Percentiles rank a stretch among this genome's conserved stretches.
phyloP scores from a whole-genome alignment of 2,329 filamentous ascomycete species.

The Cryphonectria nitschkei region DNA sequence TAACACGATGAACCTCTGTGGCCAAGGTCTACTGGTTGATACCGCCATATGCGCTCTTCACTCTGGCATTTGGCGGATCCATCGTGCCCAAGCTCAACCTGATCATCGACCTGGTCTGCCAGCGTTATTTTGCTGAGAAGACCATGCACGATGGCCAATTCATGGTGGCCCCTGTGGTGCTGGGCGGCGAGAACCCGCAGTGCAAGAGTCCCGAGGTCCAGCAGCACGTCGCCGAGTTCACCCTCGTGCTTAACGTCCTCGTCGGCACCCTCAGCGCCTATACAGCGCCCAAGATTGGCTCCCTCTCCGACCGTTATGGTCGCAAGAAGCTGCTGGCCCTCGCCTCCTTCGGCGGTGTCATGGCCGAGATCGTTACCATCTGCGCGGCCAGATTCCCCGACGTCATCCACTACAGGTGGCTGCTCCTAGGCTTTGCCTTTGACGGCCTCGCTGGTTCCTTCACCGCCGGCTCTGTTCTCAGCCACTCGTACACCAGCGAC shows the following conservation, averaged over 20 bases:
- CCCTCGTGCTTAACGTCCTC: slow-evolving; percentile 73
- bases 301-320: slow-evolving; percentile 85
- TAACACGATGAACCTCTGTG: slow-evolving; percentile 34
- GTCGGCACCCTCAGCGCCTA: slow-evolving; percentile 79
- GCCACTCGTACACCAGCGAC: slow-evolving; percentile 86
- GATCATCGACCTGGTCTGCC: slow-evolving; percentile 82
- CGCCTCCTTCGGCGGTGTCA: slow-evolving; percentile 73
- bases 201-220: slow-evolving; percentile 82
- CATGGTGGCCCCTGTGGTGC: slow-evolving; percentile 64
- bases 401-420: slow-evolving; percentile 72
- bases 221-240: slow-evolving; percentile 75
- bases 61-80: slow-evolving; percentile 82
- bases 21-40: slow-evolving; percentile 80
- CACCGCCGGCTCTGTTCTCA: slow-evolving; percentile 75
- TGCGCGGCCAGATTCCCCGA: slow-evolving; percentile 77
- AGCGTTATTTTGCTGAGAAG: slow-evolving; percentile 76
- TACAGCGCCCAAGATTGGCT: slow-evolving; percentile 79
- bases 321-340: slow-evolving; percentile 74
- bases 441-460: slow-evolving; percentile 91
- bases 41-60: slow-evolving; percentile 78
- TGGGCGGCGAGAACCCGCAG: slow-evolving; percentile 74
- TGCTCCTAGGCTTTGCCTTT: slow-evolving; percentile 75
- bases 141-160: slow-evolving; percentile 61
- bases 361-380: slow-evolving; percentile 77
- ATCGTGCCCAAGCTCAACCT: slow-evolving; percentile 87